phyloP scores from a whole-genome alignment of 768 basidiomycete species.

The Leccinum subtestaceum region DNA sequence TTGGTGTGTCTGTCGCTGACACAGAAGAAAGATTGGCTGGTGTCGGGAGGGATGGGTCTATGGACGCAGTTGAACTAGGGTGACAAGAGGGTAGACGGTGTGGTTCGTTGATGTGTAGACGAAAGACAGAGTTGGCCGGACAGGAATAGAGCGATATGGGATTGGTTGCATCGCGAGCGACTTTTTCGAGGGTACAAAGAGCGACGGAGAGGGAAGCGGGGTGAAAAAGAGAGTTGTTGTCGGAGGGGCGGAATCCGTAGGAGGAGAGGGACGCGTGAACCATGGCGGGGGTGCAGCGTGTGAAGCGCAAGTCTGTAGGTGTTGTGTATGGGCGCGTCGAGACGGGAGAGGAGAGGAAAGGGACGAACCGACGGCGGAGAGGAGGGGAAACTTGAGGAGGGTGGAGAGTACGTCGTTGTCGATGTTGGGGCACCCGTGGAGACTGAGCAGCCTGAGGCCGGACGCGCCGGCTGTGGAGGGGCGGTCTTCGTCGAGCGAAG shows the following conservation, averaged over 20 bases:
- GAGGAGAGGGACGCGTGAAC: constrained; percentile 14
- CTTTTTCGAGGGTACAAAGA: constrained; percentile 32
- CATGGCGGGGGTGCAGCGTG: constrained; percentile 36
- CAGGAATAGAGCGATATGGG: constrained; percentile 31
- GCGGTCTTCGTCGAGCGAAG: neutral
- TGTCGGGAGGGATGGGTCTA: constrained; percentile 16
- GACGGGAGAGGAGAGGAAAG: neutral
- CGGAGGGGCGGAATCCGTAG: constrained; percentile 28
- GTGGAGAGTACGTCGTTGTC: constrained; percentile 40
- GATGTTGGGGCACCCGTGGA: constrained; percentile 53
- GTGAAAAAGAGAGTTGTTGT: constrained; percentile 37
- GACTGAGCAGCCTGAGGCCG: constrained; percentile 55
- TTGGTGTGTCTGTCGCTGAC: neutral
- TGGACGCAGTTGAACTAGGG: neutral
- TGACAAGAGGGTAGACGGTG: neutral
- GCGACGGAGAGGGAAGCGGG: constrained; percentile 40
- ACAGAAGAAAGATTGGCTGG: neutral
- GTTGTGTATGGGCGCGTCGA: constrained; percentile 1
- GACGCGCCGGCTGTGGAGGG: constrained; percentile 44
- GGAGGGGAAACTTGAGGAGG: constrained; percentile 51
- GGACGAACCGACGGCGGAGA: constrained; percentile 58
- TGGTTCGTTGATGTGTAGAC: constrained; percentile 25
- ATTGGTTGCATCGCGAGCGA: constrained; percentile 5
- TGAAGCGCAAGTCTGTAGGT: constrained; percentile 48
- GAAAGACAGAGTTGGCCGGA: constrained; percentile 25